phyloP scores from a whole-genome alignment of 345 rosid species.

The Ceriops zippeliana region DNA sequence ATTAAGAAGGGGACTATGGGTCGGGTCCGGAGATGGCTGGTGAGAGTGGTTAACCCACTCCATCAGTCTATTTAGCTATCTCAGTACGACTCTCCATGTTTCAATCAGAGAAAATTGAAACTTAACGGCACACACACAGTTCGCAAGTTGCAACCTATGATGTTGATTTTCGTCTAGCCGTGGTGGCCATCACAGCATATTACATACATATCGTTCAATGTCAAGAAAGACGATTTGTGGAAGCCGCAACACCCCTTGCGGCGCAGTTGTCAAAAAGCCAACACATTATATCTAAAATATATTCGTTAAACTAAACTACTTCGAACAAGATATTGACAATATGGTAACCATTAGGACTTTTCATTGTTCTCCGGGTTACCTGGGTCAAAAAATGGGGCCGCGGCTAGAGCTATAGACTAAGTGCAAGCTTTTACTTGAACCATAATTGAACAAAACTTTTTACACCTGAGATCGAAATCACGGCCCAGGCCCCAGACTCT shows the following conservation, averaged over 20 bases:
- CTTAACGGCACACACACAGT: not conserved
- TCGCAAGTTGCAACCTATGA: not conserved
- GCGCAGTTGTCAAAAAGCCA: not conserved
- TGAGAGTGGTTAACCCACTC: not conserved
- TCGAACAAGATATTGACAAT: too few relatives aligned
- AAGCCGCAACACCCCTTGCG: not conserved
- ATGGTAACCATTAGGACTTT: too few relatives aligned
- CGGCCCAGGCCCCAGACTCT: too few relatives aligned
- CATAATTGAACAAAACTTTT: too few relatives aligned
- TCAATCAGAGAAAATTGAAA: not conserved
- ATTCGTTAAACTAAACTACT: not conserved
- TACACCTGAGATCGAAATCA: too few relatives aligned
- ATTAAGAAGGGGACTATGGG: conserved; percentile 10
- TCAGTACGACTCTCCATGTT: not conserved
- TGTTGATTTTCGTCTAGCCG: not conserved
- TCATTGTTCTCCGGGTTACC: too few relatives aligned
- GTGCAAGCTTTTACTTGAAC: too few relatives aligned
- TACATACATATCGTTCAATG: not conserved
- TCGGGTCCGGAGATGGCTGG: not conserved
- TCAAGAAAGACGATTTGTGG: not conserved
- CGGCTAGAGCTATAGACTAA: too few relatives aligned
- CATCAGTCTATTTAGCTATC: not conserved
- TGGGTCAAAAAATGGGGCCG: too few relatives aligned
- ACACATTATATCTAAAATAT: not conserved
- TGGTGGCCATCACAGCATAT: not conserved